A percentile compares a stretch with the other conserved stretches of the same genome.
Evolutionary conservation across 2,329 filamentous ascomycete genomes (phyloP).

Genomic region (Fusarium avenaceum): DNA sequence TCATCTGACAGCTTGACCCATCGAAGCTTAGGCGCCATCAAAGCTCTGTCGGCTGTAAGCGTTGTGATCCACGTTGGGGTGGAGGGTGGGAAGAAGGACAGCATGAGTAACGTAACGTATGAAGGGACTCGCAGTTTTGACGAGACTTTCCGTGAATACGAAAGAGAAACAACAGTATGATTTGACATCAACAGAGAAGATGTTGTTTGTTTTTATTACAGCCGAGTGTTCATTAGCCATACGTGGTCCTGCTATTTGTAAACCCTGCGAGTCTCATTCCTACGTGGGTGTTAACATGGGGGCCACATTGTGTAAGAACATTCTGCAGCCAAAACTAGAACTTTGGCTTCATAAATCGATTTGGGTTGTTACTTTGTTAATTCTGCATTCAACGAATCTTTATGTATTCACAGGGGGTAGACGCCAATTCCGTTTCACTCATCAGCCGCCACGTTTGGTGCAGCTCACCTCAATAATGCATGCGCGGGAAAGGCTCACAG

Average conservation of each 20-base stretch:
- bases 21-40: not conserved
- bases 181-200: not conserved
- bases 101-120: not conserved
- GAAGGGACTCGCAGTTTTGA: slow-evolving; percentile 17
- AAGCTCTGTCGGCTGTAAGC: not conserved
- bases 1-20: slow-evolving; percentile 6
- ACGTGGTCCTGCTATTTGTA: not conserved
- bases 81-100: not conserved
- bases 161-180: not conserved
- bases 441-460: not conserved
- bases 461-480: too few species aligned
- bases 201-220: not conserved
- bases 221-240: not conserved
- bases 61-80: not conserved
- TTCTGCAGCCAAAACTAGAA: too few species aligned
- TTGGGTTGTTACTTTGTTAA: too few species aligned
- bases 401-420: too few species aligned
- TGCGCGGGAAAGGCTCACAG: too few species aligned
- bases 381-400: not conserved
- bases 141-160: not conserved
- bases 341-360: too few species aligned
- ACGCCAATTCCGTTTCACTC: not conserved
- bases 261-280: not conserved
- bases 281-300: not conserved
- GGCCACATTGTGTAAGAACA: not conserved